phyloP scores from a whole-genome alignment of 1,139 yeast species.

The Sugiyamaella xylanicola region DNA sequence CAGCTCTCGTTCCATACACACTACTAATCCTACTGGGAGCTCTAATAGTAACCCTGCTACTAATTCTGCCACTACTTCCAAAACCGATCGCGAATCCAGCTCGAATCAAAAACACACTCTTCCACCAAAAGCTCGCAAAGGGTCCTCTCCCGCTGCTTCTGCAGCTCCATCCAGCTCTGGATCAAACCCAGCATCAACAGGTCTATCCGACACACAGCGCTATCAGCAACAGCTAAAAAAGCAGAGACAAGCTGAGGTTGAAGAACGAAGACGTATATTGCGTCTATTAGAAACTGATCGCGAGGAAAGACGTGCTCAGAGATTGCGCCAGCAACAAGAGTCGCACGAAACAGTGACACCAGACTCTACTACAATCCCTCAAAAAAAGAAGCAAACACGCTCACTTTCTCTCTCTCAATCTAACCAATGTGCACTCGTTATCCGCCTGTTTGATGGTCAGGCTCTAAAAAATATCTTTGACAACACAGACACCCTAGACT shows the following conservation, averaged over 20 bases:
- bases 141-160: no score
- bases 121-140: no score
- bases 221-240: conserved; percentile 49
- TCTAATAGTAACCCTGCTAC: no score
- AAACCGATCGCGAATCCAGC: conserved; percentile 1
- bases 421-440: conserved; percentile 48
- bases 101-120: not conserved
- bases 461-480: conserved; percentile 51
- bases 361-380: not conserved
- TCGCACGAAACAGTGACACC: conserved; percentile 18
- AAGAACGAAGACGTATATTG: conserved; percentile 59
- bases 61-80: not conserved
- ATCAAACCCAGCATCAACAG: conserved; percentile 9
- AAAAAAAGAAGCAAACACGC: conserved; percentile 5
- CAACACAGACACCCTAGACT: conserved; percentile 49
- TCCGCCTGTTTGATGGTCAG: conserved; percentile 48
- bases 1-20: no score
- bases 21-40: no score
- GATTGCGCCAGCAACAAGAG: conserved; percentile 8
- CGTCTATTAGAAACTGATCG: conserved; percentile 54
- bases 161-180: not conserved
- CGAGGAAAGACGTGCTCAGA: conserved; percentile 46
- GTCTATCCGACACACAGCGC: conserved; percentile 13
- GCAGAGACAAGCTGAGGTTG: conserved; percentile 47
- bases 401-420: conserved; percentile 21